Percentiles rank a stretch among this genome's conserved stretches.
These are phyloP conservation scores for Baudoinia panamericana DNA, from an alignment of 495 filamentous ascomycete species.

Conservation along the genomic window DNA sequence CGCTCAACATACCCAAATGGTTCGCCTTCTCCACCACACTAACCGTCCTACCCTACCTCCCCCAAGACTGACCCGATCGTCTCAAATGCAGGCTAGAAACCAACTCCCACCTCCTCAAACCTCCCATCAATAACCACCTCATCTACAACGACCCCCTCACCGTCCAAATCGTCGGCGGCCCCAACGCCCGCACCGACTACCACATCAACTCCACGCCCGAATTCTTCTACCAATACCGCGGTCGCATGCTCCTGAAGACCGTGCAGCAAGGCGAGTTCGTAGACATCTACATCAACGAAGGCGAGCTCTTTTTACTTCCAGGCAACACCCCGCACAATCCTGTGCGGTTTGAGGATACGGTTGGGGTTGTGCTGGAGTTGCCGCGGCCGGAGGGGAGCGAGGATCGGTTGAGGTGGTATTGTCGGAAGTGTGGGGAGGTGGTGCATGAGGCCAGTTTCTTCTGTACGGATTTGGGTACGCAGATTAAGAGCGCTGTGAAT, in stretches of 20 bases:
- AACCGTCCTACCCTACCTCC: neutral
- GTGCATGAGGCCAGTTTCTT: conserved; percentile 82
- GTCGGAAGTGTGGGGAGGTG: conserved; percentile 51
- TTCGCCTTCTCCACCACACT: conserved; percentile 26
- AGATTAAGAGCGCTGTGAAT: conserved; percentile 90
- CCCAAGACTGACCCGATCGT: neutral
- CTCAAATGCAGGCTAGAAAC: conserved; percentile 58
- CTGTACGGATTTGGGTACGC: conserved; percentile 86
- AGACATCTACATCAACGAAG: conserved; percentile 82
- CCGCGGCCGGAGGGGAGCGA: conserved; percentile 52
- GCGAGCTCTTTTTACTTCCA: conserved; percentile 88
- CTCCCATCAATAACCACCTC: conserved; percentile 94
- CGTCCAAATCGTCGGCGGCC: conserved; percentile 90
- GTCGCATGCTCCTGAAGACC: conserved; percentile 85
- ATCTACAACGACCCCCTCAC: conserved; percentile 73
- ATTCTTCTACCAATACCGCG: conserved; percentile 95
- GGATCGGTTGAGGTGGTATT: conserved; percentile 89
- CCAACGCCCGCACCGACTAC: conserved; percentile 93
- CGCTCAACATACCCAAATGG: conserved; percentile 80
- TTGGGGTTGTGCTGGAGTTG: conserved; percentile 85
- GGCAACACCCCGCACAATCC: conserved; percentile 76
- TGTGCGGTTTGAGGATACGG: conserved; percentile 53
- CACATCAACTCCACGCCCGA: conserved; percentile 95
- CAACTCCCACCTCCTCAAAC: conserved; percentile 85
- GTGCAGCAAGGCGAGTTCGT: conserved; percentile 56